phyloP scores from a whole-genome alignment of 768 basidiomycete genomes.

The Lepiota venenata region DNA sequence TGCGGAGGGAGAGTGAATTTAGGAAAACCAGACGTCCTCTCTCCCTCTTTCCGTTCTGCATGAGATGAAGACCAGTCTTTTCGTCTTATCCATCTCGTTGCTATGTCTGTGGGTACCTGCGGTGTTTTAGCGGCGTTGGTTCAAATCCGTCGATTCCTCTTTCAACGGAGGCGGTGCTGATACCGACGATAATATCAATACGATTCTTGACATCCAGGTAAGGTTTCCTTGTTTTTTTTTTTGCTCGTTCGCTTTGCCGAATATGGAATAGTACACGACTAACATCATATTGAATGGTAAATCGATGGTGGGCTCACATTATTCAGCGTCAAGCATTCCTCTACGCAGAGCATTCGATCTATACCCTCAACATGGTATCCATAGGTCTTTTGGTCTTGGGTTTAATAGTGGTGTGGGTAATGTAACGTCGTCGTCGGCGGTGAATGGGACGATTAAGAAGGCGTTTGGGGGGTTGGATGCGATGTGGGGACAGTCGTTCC shows the following conservation, averaged over 20 bases:
- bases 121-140: background rate
- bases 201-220: background rate
- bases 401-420: slow-evolving; percentile 28
- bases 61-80: background rate
- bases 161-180: background rate
- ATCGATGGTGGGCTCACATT: slow-evolving; percentile 28
- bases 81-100: background rate
- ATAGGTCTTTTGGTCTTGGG: slow-evolving; percentile 32
- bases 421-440: slow-evolving; percentile 27
- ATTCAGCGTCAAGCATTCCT: slow-evolving; percentile 29
- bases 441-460: slow-evolving; percentile 22
- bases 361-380: slow-evolving; percentile 22
- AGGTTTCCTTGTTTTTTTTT: too few relatives aligned
- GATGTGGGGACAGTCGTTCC: slow-evolving; percentile 31
- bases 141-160: background rate
- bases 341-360: slow-evolving; percentile 17
- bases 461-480: slow-evolving; percentile 21
- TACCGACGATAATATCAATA: background rate
- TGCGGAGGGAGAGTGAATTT: too few relatives aligned
- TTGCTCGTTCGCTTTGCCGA: too few relatives aligned
- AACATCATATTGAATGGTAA: slow-evolving; percentile 28
- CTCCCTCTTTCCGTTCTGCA: background rate
- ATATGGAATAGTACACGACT: slow-evolving; percentile 28
- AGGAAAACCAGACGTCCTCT: too few relatives aligned
- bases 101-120: background rate